Evolutionary conservation across 73 alveolate species (phyloP).

Genomic region (Blepharisma japonicum): DNA sequence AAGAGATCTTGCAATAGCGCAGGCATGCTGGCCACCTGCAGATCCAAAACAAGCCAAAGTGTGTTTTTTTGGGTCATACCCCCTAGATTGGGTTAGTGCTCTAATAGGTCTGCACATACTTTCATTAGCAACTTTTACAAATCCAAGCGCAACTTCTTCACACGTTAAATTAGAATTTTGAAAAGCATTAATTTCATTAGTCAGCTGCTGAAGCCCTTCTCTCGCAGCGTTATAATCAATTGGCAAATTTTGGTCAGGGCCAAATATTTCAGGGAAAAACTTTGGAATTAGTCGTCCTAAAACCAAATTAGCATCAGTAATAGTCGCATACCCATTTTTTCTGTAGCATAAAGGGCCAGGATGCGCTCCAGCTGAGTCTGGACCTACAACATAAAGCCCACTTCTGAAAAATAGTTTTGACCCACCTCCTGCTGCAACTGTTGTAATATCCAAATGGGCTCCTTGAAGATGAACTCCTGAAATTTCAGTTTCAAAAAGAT

Average conservation of each 20-base stretch:
- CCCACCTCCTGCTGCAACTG: constrained; percentile 98
- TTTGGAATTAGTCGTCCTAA: constrained; percentile 77
- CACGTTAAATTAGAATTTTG: neutral
- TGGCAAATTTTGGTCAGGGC: constrained; percentile 58
- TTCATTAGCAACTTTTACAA: constrained; percentile 87
- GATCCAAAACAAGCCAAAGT: constrained; percentile 82
- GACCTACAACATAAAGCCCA: constrained; percentile 86
- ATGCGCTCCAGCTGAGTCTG: constrained; percentile 84
- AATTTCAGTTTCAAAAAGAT: constrained; percentile 68
- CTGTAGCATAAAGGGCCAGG: constrained; percentile 95
- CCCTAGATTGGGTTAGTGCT: constrained; percentile 73
- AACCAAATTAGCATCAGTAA: constrained; percentile 83
- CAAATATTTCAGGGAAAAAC: constrained; percentile 84
- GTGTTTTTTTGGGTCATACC: constrained; percentile 71
- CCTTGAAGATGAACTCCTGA: constrained; percentile 78
- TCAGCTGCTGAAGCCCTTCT: constrained; percentile 45
- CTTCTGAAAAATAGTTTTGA: constrained; percentile 65
- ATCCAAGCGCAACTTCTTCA: constrained; percentile 71
- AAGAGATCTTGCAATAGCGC: constrained; percentile 72
- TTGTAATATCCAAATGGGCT: constrained; percentile 75
- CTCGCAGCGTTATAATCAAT: constrained; percentile 48
- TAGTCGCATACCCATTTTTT: constrained; percentile 63
- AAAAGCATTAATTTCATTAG: constrained; percentile 34
- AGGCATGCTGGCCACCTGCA: constrained; percentile 93
- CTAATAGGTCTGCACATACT: constrained; percentile 89